Conservation (phyloP, 306 rosid species). For the Vachellia collinsii region DNA sequence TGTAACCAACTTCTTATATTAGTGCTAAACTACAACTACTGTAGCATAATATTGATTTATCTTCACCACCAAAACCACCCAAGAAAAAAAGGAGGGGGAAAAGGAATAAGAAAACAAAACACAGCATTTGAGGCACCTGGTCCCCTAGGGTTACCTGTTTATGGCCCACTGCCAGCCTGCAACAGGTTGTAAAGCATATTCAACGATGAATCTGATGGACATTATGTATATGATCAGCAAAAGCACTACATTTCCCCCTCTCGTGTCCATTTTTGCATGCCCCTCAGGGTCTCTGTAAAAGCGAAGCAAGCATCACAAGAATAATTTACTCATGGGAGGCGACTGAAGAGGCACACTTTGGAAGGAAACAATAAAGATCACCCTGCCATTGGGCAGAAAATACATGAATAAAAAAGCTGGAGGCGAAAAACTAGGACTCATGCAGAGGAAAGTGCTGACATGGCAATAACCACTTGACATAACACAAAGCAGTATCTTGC, state of each 20-base stretch:
- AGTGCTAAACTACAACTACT: slow-evolving; percentile 25
- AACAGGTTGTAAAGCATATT: slow-evolving; percentile 27
- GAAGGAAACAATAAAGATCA: slow-evolving; percentile 25
- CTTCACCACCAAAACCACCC: slow-evolving; percentile 25
- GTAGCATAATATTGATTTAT: slow-evolving; percentile 24
- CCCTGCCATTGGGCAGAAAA: neutral
- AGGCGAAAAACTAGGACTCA: neutral
- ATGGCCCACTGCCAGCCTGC: slow-evolving; percentile 38
- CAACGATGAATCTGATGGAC: slow-evolving; percentile 26
- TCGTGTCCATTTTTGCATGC: neutral
- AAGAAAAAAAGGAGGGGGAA: neutral
- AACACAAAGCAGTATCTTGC: neutral
- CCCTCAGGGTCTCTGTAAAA: slow-evolving; percentile 32
- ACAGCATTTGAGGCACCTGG: slow-evolving; percentile 36
- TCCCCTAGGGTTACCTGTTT: slow-evolving; percentile 25
- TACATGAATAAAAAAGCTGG: neutral
- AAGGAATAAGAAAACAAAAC: neutral
- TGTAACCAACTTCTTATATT: slow-evolving; percentile 1
- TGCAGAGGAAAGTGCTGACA: neutral
- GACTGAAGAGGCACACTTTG: slow-evolving; percentile 25
- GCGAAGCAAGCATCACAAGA: slow-evolving; percentile 40
- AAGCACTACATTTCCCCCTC: neutral
- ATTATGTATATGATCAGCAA: slow-evolving; percentile 20
- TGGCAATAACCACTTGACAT: neutral
- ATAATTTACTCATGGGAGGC: slow-evolving; percentile 36